Base-by-base conservation (phyloP, 78 protist species). In the Diacronema lutheri region DNA sequence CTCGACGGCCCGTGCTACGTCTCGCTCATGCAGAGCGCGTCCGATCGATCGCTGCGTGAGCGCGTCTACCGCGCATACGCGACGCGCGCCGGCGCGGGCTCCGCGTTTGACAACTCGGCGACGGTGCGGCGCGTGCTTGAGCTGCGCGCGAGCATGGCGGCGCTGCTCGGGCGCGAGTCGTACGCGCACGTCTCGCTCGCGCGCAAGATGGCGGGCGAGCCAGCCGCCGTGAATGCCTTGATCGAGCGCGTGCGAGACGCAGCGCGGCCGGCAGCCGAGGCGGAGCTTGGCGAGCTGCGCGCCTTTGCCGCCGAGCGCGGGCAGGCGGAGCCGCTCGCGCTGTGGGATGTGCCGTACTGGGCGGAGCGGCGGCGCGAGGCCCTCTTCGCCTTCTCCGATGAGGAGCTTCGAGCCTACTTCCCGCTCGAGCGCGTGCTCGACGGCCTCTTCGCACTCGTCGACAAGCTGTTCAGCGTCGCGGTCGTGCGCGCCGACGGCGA, bases 331-430 rank as follows among this genome's bases (percentile, higher is more conserved):
- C 1, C 4, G 84, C 72, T 80, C 14, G 10, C 1, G 31, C n/a
- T 29, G 14, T 80, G 84, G 84, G 84, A 80, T 73, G 84, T 80
- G 25, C 0, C 84, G 14, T 80, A n/a, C 84, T 80, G 72, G 71
- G 1, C 61, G 14, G 84, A 80, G 61, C n/a, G 71, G 29, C 65
- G 29, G 64, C 23, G n/a, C 21, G 66, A 78, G 50, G n/a, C 0
- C 13, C n/a, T 0, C n/a, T 58, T 40, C 41, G 84, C 16, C 7
- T n/a, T 37, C 60, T 55, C 38, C 29, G 81, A 80, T 9, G 90
- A 80, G 68, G 78, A 66, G 46, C 81, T 80, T 20, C 56, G 73
- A 69, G 86, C 69, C 25, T 87, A 87, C 81, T 69, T 87, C 41
- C n/a, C 90, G n/a, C 65, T 87, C 23, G 56, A 11, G 25, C 13